Evolutionary conservation across 1,139 yeast species (phyloP), one percentile per base, ranked within the genome.

Genomic region (Saccharomyces pastorianus): DNA sequence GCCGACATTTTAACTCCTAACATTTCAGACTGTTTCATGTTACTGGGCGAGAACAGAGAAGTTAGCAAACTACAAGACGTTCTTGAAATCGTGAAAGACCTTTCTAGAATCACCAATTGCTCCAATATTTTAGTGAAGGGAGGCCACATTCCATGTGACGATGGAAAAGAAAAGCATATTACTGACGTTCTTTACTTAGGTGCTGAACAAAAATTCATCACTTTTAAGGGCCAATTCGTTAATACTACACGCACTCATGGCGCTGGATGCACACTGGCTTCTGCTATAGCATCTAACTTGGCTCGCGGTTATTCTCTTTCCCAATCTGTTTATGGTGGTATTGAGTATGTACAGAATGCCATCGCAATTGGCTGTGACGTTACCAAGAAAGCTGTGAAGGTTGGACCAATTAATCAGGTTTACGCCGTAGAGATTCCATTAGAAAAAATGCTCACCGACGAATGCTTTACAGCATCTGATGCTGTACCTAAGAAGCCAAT

Each of bases 231-330:
- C 6, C 68, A 67, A 1, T 80, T 67, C 60, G 69, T 83, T 20
- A 68, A 72, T 3, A 76, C 88, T 1, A 66, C 71, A 2, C 80
- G 83, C 62, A 83, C 90, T 0, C 97, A 90, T 67, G 97, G 97
- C 8, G 88, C 96, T 1, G 97, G 97, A 0, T 90, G 97, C 68
- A 87, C 96, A 0, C 73, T 90, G 51, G 83, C 96, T 0, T 84
- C 96, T 1, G 78, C 96, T 0, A 84, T 90, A 60, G 85, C 95
- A 0, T 82, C 95, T 1, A 83, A 86, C 61, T 61, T 88, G 49
- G 91, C 96, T 2, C 74, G 73, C 47, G 83, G 82, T 0, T 59
- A 64, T 38, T 44, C 73, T 0, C 62, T 87, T 8, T 59, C 64
- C 1, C 76, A 74, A 4, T 74, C 96, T 0, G 77, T 87, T 6